phyloP scores from a whole-genome alignment of 2,329 filamentous ascomycete genomes.

The Curvularia lunata region DNA sequence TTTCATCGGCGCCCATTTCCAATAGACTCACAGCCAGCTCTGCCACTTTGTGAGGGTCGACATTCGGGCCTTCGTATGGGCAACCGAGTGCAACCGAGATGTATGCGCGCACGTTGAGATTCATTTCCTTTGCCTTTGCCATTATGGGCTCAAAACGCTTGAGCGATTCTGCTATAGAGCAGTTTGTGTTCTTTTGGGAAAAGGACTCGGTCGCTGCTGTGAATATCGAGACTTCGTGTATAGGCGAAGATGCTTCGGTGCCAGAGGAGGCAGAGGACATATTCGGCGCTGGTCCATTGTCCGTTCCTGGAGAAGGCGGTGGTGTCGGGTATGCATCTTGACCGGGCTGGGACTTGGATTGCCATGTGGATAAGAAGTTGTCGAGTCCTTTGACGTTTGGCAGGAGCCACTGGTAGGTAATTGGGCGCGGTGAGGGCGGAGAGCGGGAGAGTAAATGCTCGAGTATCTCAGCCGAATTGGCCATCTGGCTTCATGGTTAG shows the following conservation, averaged over 20 bases:
- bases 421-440: constrained; percentile 59
- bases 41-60: constrained; percentile 65
- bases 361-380: constrained; percentile 63
- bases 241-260: constrained; percentile 20
- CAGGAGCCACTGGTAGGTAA: constrained; percentile 81
- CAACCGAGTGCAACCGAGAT: constrained; percentile 77
- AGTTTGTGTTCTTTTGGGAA: constrained; percentile 82
- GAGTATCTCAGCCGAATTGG: constrained; percentile 76
- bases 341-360: constrained; percentile 46
- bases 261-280: constrained; percentile 16
- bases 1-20: constrained; percentile 88
- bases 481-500: constrained; percentile 65
- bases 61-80: constrained; percentile 72
- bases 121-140: constrained; percentile 66
- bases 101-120: constrained; percentile 76
- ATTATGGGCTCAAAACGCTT: constrained; percentile 74
- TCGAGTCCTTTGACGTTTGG: constrained; percentile 77
- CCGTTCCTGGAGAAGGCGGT: constrained; percentile 46
- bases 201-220: constrained; percentile 83
- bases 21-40: constrained; percentile 70
- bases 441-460: constrained; percentile 68
- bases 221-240: constrained; percentile 76
- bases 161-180: constrained; percentile 75
- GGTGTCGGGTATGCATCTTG: constrained; percentile 59
- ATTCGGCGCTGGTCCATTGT: constrained; percentile 50